These are phyloP conservation scores for Suhomyces bribrorum DNA, from an alignment of 1,139 yeast genomes.

Conservation along the genomic window DNA sequence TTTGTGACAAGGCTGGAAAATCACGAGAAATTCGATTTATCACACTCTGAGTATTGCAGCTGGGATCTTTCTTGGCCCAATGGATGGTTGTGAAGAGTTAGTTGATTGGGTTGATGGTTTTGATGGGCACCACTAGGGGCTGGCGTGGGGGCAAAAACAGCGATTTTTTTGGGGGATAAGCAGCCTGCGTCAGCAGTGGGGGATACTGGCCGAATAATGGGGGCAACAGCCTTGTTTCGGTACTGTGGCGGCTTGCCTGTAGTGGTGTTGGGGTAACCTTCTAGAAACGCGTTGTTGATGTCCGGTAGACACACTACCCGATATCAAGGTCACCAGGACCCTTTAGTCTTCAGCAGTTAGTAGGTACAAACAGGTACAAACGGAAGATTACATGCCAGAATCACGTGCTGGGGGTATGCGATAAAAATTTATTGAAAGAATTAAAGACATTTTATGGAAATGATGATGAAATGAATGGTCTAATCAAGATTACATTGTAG, in stretches of 20 bases:
- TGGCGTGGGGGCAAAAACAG: neutral
- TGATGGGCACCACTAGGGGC: neutral
- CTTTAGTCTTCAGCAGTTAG: too few species aligned
- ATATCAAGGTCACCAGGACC: too few species aligned
- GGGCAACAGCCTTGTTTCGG: neutral
- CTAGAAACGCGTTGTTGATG: too few species aligned
- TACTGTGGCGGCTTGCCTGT: neutral
- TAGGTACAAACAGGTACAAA: too few species aligned
- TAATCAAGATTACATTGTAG: too few species aligned
- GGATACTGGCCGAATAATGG: neutral
- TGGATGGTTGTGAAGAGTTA: neutral
- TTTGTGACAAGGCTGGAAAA: too few species aligned
- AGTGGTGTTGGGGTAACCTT: too few species aligned
- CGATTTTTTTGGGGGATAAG: neutral
- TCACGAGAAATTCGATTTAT: too few species aligned
- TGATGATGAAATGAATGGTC: neutral
- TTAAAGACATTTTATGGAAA: conserved; percentile 4
- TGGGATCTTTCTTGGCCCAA: too few species aligned
- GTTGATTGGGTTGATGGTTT: neutral
- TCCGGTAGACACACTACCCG: too few species aligned
- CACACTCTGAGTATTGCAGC: too few species aligned
- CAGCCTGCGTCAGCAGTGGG: neutral
- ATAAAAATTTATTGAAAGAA: conserved; percentile 2
- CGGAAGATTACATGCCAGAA: too few species aligned
- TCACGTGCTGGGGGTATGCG: neutral